These are phyloP conservation scores for Hyaloscypha bicolor DNA, from an alignment of 495 filamentous ascomycete genomes.

Conservation along the genomic window DNA sequence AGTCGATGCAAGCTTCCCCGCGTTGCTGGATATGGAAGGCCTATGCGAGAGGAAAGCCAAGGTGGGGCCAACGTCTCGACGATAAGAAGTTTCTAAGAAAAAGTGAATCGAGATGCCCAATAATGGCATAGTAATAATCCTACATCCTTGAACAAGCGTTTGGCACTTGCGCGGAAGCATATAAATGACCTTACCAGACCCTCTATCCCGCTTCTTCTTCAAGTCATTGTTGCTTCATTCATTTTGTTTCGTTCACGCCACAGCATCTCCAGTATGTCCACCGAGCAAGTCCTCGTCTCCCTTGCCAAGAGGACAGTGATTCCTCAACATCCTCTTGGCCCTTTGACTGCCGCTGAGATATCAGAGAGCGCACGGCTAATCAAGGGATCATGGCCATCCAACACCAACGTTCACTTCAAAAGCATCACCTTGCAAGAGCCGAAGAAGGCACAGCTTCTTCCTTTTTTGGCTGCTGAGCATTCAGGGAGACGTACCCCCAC, in stretches of 20 bases:
- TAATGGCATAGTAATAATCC: neutral
- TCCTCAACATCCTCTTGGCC: constrained; percentile 59
- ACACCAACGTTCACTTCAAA: constrained; percentile 62
- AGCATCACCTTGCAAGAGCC: constrained; percentile 67
- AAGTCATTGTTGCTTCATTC: neutral
- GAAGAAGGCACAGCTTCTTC: constrained; percentile 57
- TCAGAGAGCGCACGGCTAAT: constrained; percentile 44
- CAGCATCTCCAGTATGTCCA: constrained; percentile 15
- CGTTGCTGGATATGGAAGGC: constrained; percentile 16
- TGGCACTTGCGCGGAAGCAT: neutral
- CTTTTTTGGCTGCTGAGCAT: constrained; percentile 47
- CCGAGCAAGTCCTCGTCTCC: constrained; percentile 20
- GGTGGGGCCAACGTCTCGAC: constrained; percentile 12
- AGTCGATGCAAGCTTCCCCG: constrained; percentile 8
- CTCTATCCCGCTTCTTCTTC: neutral
- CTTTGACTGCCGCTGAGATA: constrained; percentile 61
- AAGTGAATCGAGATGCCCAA: neutral
- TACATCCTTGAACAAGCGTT: neutral
- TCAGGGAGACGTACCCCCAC: constrained; percentile 40
- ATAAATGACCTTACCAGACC: neutral
- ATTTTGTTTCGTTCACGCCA: neutral
- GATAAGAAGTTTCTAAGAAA: constrained; percentile 8
- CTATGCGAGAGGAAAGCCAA: constrained; percentile 1
- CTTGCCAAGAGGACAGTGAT: constrained; percentile 20
- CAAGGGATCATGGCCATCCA: constrained; percentile 50